A percentile compares a stretch with the other conserved stretches of the same genome.
Evolutionary conservation across 306 rosid species (phyloP).

Genomic region (Vigna reflexopilosa): DNA sequence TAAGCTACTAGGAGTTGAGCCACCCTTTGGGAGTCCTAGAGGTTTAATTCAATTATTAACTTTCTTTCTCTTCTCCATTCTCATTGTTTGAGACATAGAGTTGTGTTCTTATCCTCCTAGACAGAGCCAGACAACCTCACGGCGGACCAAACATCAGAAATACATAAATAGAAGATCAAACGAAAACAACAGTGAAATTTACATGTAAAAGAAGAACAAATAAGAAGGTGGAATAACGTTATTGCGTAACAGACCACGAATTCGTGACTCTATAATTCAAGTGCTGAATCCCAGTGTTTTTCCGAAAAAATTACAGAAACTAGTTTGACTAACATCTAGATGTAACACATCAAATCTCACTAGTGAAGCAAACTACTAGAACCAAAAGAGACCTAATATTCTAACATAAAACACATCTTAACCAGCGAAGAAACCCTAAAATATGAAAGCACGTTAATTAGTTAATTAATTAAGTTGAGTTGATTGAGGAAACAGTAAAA

Average conservation of each 20-base stretch:
- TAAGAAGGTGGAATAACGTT: background rate
- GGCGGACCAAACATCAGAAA: background rate
- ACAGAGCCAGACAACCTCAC: background rate
- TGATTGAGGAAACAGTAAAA: background rate
- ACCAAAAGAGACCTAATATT: background rate
- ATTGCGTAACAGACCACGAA: background rate
- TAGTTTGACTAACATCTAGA: background rate
- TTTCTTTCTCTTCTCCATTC: background rate
- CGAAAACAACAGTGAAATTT: background rate
- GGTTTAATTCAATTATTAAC: too few species aligned
- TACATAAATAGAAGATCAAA: too few species aligned
- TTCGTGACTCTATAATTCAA: background rate
- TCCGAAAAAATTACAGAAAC: background rate
- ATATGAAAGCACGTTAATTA: background rate
- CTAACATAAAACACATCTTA: too few species aligned
- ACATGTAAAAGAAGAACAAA: background rate
- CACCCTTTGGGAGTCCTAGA: background rate
- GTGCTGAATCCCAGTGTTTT: background rate
- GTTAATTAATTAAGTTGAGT: background rate
- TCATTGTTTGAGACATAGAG: background rate
- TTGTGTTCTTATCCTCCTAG: background rate
- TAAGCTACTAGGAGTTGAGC: background rate
- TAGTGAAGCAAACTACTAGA: background rate
- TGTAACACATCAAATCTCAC: background rate
- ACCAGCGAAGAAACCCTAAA: too few species aligned